Conservation (phyloP, 345 rosid genomes). For the Populus simonii region DNA sequence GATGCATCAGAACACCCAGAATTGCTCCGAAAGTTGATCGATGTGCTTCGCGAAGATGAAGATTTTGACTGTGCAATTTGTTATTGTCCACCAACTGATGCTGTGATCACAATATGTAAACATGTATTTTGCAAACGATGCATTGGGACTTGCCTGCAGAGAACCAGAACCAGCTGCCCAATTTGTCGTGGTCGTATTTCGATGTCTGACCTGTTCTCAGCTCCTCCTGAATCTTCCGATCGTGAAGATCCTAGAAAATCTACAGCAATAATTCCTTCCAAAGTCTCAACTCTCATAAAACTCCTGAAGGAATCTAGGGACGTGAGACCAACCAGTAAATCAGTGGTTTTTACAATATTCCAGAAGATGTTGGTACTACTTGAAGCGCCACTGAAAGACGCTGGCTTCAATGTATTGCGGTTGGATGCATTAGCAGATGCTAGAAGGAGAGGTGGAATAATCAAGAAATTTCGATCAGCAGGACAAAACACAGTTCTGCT, state of each 20-base stretch:
- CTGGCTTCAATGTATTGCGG: conserved; percentile 66
- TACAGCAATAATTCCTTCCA: conserved; percentile 43
- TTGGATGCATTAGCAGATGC: conserved; percentile 77
- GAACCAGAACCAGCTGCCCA: conserved; percentile 56
- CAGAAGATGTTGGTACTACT: conserved; percentile 62
- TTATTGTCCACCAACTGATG: conserved; percentile 56
- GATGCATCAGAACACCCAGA: conserved; percentile 83
- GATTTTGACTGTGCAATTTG: conserved; percentile 92
- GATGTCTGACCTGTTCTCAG: conserved; percentile 64
- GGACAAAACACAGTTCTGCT: conserved; percentile 52
- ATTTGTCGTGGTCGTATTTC: conserved; percentile 71
- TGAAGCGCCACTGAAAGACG: conserved; percentile 61
- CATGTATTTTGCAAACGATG: conserved; percentile 58
- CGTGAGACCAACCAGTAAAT: conserved; percentile 48
- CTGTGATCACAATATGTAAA: conserved; percentile 63
- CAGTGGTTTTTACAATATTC: conserved; percentile 79
- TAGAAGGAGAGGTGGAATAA: conserved; percentile 56
- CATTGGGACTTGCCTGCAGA: conserved; percentile 27
- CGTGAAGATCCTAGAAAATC: conserved; percentile 20
- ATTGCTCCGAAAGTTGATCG: conserved; percentile 63
- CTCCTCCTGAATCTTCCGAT: conserved; percentile 46
- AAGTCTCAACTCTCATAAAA: conserved; percentile 50
- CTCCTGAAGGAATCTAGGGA: conserved; percentile 50
- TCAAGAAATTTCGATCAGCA: conserved; percentile 50
- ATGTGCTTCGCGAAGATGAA: conserved; percentile 74